A percentile compares a stretch with the other conserved stretches of the same genome.
phyloP scores from a whole-genome alignment of 148 eudicot genomes.

The Dysphania ambrosioides region DNA sequence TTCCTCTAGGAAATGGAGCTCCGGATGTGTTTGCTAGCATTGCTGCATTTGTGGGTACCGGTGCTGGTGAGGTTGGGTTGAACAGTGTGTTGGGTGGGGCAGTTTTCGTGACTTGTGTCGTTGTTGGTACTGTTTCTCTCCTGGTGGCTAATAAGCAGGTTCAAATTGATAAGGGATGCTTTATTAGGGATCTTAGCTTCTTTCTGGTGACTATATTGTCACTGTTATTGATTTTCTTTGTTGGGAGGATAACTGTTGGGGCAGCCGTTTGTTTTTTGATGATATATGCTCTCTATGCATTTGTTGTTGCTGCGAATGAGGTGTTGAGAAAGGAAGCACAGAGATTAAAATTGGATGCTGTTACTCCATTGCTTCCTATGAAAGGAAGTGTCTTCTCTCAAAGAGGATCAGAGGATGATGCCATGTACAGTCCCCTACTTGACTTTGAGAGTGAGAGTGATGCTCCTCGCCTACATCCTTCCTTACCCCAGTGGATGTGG shows the following conservation, averaged over 20 bases:
- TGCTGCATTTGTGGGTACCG: constrained; percentile 83
- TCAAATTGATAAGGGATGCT: constrained; percentile 77
- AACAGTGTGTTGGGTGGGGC: constrained; percentile 96
- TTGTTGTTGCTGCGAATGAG: constrained; percentile 80
- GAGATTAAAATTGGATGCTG: constrained; percentile 59
- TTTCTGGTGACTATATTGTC: constrained; percentile 49
- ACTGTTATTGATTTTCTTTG: constrained; percentile 49
- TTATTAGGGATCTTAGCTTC: constrained; percentile 74
- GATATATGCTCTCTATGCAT: constrained; percentile 64
- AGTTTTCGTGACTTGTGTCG: constrained; percentile 79
- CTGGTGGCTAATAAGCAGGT: constrained; percentile 57
- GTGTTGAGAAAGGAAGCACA: constrained; percentile 59
- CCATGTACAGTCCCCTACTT: constrained; percentile 55
- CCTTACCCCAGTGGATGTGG: constrained; percentile 99
- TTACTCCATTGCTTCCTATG: constrained; percentile 86
- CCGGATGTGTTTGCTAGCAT: constrained; percentile 98
- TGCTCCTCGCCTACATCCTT: constrained; percentile 44
- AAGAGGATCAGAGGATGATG: constrained; percentile 48
- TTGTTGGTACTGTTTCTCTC: constrained; percentile 75
- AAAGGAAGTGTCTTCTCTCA: constrained; percentile 57
- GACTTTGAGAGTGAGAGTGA: constrained; percentile 62
- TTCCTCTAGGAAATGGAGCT: constrained; percentile 96
- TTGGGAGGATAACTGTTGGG: constrained; percentile 55
- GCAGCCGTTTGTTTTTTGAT: constrained; percentile 56
- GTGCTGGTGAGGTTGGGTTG: constrained; percentile 80